Base-by-base conservation (phyloP, 1,284 basidiomycete genomes). In the Microbotryomycetes sp. region DNA sequence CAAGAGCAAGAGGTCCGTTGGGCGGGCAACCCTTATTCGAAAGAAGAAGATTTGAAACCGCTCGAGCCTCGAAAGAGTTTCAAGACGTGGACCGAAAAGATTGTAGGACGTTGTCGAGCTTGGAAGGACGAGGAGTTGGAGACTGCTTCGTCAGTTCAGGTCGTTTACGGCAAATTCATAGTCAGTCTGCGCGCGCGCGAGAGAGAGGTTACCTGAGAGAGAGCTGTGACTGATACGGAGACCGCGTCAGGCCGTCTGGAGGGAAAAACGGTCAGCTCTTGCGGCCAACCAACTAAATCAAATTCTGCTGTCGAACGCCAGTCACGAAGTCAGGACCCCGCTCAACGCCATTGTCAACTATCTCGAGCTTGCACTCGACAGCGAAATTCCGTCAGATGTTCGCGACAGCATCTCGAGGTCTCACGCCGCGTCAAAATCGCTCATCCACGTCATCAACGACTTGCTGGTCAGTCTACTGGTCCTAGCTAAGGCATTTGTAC, bases 71-170 rank as follows among this genome's bases (percentile, higher is more conserved):
- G 88, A 29, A 84, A 81, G 66, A 89, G 87, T 2, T 92, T 92
- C 80, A 88, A 75, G 76, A 80, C 81, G 3, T 93, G 89, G 89
- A 83, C 83, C 0, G 86, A 92, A 75, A 85, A 79, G 2, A 84
- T 92, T 9, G 80, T 82, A 23, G 89, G 88, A 3, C 79, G 83
- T 48, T 86, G 83, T 69, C 79, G 87, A 35, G 79, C 79, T 5
- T 94, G 89, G 89, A 86, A 86, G 15, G 88, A 91, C 62, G 89
- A 92, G 71, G 88, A 92, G 73, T 75, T 91, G 52, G 89, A 92
- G 75, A 91, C 89, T 3, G 89, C 89, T 0, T 85, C 85, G 46
- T 87, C 91, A 4, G 78, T 92, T 21, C 85, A 88, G 18, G 76
- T 91, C 26, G 87, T 92, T 11, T 89, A 88, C 68, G 86, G 87